Evolutionary conservation across 1,284 basidiomycete species (phyloP), one percentile per base, ranked within the genome.

Genomic region (Boletus austroedulis): DNA sequence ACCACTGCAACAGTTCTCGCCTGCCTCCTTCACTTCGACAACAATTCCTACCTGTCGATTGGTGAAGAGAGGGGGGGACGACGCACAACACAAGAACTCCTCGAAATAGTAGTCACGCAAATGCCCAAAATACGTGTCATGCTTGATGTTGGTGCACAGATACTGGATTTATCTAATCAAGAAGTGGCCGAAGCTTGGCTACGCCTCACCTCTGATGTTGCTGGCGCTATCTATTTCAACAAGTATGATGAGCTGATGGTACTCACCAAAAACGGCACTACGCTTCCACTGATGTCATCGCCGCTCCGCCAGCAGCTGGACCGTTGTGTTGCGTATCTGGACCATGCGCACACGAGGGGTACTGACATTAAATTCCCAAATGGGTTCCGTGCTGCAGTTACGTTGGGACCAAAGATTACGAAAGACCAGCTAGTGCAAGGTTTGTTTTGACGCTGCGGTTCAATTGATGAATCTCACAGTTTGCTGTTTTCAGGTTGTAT

Each of bases 131-230:
- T 80, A 15, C 72, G 69, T 14, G 79, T 82, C 1, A 62, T 83
- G 19, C 65, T 83, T 6, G 82, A 83, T 54, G 79, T 83, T 12
- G 82, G 82, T 0, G 82, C 82, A 3, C 82, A 82, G 62, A 79
- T 83, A 58, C 70, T 84, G 12, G 81, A 83, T 38, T 53, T 78
- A 38, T 64, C 69, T 23, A 84, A 81, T 55, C 40, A 58, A 1
- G 66, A 77, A 17, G 57, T 83, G 2, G 78, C 73, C 0, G 38
- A 56, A 31, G 45, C 57, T 4, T 83, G 82, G 82, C 70, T 83
- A 0, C 50, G 64, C 21, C 55, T 73, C 47, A 63, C 61, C 49
- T 54, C 53, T 0, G 61, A 73, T 49, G 59, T 75, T 15, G 62
- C 66, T 29, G 82, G 78, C 0, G 77, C 76, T 0, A 65, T 83